Base-by-base conservation (phyloP, 176 grass and related monocot species). In the Raddia guianensis region DNA sequence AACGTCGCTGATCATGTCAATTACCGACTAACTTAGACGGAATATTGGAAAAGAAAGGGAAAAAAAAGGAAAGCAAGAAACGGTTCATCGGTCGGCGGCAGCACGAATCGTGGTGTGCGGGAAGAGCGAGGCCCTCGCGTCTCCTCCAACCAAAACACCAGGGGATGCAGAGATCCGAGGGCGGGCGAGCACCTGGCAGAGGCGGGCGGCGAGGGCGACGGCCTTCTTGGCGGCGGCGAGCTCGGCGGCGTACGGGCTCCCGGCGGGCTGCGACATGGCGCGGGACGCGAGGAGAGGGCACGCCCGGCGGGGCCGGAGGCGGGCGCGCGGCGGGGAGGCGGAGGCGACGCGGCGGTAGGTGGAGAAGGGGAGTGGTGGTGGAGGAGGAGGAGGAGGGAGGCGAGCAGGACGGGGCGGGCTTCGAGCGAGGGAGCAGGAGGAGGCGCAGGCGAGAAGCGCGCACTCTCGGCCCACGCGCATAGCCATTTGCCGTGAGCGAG, bases 181-280 rank as follows among this genome's bases (percentile, higher is more conserved):
- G 49, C 9, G 59, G 34, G 48, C 7, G 52, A 13, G 72, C 74
- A 94, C 95, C 92, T 95, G 72, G 86, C 96, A 98, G 68, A 98
- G 96, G 47, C 88, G 84, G n/a, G 96, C 88, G 47, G 96, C 96
- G 63, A 98, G 86, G 27, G 79, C 62, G 65, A 89, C 88, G 10
- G 96, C 96, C 86, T 95, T 98, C 90, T 91, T 95, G 66, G 96
- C 90, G 27, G 96, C 92, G 13, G 92, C 90, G 63, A 98, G 86
- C 84, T 98, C 96, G 40, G 93, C 90, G 51, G 80, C 86, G 76
- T 98, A 98, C 50, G 82, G 83, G 35, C 61, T 75, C 18, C 73
- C 78, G 62, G 67, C 44, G 71, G 80, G 10, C 21, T 57, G 59
- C 72, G 84, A 76, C 74, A 85, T 84, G 78, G 77, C 63, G 34